Percentiles rank a stretch among this genome's conserved stretches.
phyloP scores from a whole-genome alignment of 441 rosid genomes.

The Adansonia rubrostipa region DNA sequence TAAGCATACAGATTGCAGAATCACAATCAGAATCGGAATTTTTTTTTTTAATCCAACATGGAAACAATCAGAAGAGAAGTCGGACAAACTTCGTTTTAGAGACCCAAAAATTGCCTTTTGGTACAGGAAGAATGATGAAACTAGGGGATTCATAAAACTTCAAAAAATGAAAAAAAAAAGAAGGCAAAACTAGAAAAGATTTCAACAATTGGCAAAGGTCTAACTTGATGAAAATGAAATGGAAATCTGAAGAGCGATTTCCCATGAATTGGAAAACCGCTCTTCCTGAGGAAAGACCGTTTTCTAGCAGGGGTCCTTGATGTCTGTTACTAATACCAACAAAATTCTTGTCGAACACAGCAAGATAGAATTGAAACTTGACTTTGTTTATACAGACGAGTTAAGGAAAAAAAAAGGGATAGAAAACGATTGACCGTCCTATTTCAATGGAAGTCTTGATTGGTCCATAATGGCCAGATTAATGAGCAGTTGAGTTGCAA shows the following conservation, averaged over 20 bases:
- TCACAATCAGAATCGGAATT: neutral
- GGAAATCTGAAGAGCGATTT: conserved; percentile 37
- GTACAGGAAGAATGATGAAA: neutral
- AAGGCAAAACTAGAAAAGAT: neutral
- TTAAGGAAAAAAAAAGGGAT: neutral
- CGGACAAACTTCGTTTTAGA: neutral
- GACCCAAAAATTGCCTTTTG: neutral
- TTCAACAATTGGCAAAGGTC: neutral
- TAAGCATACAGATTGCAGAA: conserved; percentile 25
- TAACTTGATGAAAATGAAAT: neutral
- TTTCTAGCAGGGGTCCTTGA: neutral
- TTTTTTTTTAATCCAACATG: too few relatives aligned
- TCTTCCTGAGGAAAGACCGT: neutral
- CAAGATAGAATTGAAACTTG: neutral
- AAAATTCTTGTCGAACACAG: neutral
- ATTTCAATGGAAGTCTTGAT: conserved; percentile 23
- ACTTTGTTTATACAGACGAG: neutral
- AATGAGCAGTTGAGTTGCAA: neutral
- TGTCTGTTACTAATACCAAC: neutral
- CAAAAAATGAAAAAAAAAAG: too few relatives aligned
- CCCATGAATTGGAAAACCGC: conserved; percentile 42
- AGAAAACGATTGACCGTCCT: conserved; percentile 27
- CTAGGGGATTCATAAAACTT: neutral
- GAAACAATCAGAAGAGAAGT: neutral
- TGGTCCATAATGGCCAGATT: neutral